Base-by-base conservation (phyloP, 2,329 filamentous ascomycete species). In the Neonectria sp. region DNA sequence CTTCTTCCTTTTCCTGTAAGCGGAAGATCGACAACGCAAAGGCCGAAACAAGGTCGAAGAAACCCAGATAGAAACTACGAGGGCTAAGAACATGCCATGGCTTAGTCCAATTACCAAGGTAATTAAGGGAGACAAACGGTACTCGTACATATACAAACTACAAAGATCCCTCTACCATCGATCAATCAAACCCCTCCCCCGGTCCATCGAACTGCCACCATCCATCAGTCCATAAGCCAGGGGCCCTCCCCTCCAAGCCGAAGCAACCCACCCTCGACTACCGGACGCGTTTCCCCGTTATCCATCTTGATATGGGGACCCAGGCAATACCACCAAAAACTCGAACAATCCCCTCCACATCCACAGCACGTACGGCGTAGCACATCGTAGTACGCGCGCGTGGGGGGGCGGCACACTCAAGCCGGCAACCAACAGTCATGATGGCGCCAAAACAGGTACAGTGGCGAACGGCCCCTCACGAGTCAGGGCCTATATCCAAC, bases 201-300 rank as follows among this genome's bases (percentile, higher is more conserved):
- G 17, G 17, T 31, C 49, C 49, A 11, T 51, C 24, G 17, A 37
- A 52, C 29, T 13, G 21, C 29, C 49, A 52, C 29, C 9, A 31
- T 21, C 48, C 27, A 35, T 53, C 51, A 35, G 31, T 53, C 51
- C 29, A 53, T 53, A 21, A 6, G n/a, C 9, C 51, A 53, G 51
- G 49, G 29, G 31, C 29, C n/a, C n/a, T 24, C 31, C 13, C 51
- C 25, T 21, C 40, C 5, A 31, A 35, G 11, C 49, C 6, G 24
- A 21, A 15, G 29, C n/a, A 53, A 24, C 33, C 51, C 51, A 33
- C n/a, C 51, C 29, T 35, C 51, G n/a, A 53, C 31, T 53, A 35
- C 51, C 49, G n/a, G 31, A 53, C 31, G 51, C 51, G 49, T 35
- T 13, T 33, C 12, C 51, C 29, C n/a, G 21, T 24, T 35, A 9